Evolutionary conservation across 192 early-diverging fungal species (phyloP), one percentile per base, ranked within the genome.

Genomic region (Backusella parvicylindrica): DNA sequence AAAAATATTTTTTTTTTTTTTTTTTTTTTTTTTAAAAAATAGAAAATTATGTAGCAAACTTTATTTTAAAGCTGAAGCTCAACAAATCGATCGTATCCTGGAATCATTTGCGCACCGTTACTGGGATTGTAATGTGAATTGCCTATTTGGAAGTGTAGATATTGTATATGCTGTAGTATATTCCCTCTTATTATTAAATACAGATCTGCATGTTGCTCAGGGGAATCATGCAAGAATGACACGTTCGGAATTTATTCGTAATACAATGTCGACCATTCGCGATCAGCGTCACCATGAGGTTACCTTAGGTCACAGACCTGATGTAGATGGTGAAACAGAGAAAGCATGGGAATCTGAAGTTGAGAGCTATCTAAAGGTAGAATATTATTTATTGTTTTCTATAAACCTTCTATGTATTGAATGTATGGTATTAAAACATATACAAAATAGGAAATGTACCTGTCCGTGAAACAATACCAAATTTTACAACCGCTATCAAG

Each of bases 61-160:
- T 0, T 89, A 89, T 32, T 83, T 99, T 68, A 93, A 92, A 70
- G 97, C 93, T 21, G 97, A 99, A 81, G 90, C 97, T 15, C 97
- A 99, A 81, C 88, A 93, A 53, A 91, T 99, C 36, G 96, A 96
- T 80, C 89, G 97, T 28, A 91, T 99, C 36, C 77, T 99, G 60
- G 90, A 90, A 37, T 90, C 86, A 35, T 92, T 98, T 85, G 88
- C 96, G 13, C 79, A 86, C 70, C 86, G 93, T 3, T 98, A 90
- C 77, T 92, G 91, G 79, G 89, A 90, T 35, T 98, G 95, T 79
- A 98, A 98, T 79, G 85, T 88, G 18, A 77, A 90, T 47, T 84
- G 83, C 31, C 28, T 89, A 3, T 84, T 81, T 21, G 84, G 84
- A 9, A 71, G 67, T 35, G 53, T 78, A 79, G 96, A 97, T 80